Percentiles rank a stretch among this genome's conserved stretches.
Evolutionary conservation across 2,329 filamentous ascomycete species (phyloP).

Genomic region (Trichoderma koningii): DNA sequence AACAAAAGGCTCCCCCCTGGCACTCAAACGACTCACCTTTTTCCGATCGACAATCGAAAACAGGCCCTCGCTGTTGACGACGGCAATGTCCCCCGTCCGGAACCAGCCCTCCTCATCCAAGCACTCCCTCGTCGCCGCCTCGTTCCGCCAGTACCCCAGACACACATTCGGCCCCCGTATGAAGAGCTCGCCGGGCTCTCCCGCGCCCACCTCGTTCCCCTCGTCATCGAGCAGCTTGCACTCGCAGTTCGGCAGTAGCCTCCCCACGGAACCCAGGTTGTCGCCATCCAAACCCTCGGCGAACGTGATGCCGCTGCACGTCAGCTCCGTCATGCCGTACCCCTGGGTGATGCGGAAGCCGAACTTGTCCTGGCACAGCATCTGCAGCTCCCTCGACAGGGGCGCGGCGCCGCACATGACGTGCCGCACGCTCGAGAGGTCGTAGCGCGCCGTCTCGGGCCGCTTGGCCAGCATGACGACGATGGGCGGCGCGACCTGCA

Average conservation of each 20-base stretch:
- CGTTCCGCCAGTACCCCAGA: constrained; percentile 61
- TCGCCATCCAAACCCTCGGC: constrained; percentile 40
- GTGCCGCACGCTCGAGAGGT: constrained; percentile 52
- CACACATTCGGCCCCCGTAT: constrained; percentile 59
- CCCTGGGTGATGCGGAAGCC: constrained; percentile 51
- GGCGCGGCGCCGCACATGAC: constrained; percentile 58
- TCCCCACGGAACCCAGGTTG: constrained; percentile 52
- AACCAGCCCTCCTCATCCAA: constrained; percentile 57
- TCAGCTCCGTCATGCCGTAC: constrained; percentile 64
- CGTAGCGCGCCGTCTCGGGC: constrained; percentile 53
- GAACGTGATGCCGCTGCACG: constrained; percentile 47
- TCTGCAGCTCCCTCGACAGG: constrained; percentile 45
- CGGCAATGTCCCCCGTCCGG: constrained; percentile 60
- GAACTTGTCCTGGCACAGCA: constrained; percentile 49
- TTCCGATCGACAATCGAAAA: constrained; percentile 54
- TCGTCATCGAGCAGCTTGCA: constrained; percentile 56
- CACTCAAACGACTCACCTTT: constrained; percentile 40
- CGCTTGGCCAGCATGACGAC: constrained; percentile 61
- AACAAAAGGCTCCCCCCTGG: too few species aligned
- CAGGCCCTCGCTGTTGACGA: constrained; percentile 48
- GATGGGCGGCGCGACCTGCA: constrained; percentile 60
- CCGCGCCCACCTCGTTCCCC: constrained; percentile 51
- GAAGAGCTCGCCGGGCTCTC: constrained; percentile 56
- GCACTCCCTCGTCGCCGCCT: constrained; percentile 54
- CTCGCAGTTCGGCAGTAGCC: constrained; percentile 56